A percentile compares a stretch with the other conserved stretches of the same genome.
These are phyloP conservation scores for Glaciozyma martinii DNA, from an alignment of 768 basidiomycete species.

Conservation along the genomic window DNA sequence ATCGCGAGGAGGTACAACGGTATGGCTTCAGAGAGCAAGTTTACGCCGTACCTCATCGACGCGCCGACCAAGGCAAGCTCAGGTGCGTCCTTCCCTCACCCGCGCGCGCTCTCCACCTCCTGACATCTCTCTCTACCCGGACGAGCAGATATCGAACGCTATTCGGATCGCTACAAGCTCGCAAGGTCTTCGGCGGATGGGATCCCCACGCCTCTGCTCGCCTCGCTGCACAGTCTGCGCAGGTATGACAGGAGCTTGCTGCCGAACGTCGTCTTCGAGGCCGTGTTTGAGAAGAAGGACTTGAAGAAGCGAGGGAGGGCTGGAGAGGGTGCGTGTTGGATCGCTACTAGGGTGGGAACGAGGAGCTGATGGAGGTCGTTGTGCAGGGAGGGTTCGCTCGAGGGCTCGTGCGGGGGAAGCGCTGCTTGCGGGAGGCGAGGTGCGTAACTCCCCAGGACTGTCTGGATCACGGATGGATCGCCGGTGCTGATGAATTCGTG, in stretches of 20 bases:
- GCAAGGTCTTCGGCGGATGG: slow-evolving; percentile 2
- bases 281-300: slow-evolving; percentile 16
- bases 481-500: not conserved
- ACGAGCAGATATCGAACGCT: slow-evolving; percentile 27
- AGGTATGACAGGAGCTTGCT: slow-evolving; percentile 20
- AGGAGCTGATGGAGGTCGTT: not conserved
- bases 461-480: not conserved
- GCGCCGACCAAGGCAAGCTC: slow-evolving; percentile 17
- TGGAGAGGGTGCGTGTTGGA: not conserved
- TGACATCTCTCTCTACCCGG: not conserved
- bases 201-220: not conserved
- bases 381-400: not conserved
- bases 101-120: too few relatives aligned
- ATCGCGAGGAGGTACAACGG: slow-evolving; percentile 21
- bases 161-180: slow-evolving; percentile 27
- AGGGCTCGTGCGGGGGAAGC: not conserved
- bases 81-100: slow-evolving; percentile 2
- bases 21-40: slow-evolving; percentile 21
- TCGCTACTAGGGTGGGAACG: not conserved
- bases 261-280: slow-evolving; percentile 19
- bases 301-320: slow-evolving; percentile 1
- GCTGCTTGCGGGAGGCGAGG: too few relatives aligned
- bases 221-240: slow-evolving; percentile 2
- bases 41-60: slow-evolving; percentile 25
- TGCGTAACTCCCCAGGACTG: too few relatives aligned